Evolutionary conservation across 2,329 filamentous ascomycete species (phyloP).

Genomic region (Fusarium longipes): DNA sequence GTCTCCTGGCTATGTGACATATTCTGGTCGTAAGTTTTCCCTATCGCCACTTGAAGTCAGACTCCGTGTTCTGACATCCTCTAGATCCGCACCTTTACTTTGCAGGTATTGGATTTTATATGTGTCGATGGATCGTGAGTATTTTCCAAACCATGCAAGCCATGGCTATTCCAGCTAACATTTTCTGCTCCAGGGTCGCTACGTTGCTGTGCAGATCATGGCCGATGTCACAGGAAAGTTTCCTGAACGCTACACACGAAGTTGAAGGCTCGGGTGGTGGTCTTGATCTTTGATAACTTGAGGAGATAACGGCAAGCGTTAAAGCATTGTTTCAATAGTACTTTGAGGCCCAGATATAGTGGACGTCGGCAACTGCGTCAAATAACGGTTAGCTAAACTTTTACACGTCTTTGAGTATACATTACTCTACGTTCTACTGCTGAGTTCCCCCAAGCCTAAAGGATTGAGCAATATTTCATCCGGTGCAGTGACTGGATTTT

Average conservation of each 20-base stretch:
- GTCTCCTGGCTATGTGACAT: not conserved
- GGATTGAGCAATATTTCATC: no score
- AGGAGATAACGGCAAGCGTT: no score
- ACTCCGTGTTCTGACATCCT: not conserved
- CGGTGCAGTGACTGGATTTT: no score
- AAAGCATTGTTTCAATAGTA: no score
- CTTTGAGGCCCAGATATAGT: no score
- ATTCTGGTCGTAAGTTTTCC: not conserved
- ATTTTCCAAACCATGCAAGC: not conserved
- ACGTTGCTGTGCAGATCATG: not conserved
- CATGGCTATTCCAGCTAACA: not conserved
- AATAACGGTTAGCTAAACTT: no score
- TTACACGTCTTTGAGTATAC: no score
- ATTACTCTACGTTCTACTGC: no score
- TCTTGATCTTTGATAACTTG: no score
- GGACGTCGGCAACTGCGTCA: no score
- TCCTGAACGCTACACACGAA: not conserved
- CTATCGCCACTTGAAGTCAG: not conserved
- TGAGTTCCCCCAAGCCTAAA: no score
- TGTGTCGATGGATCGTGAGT: constrained; percentile 4
- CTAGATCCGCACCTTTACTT: not conserved
- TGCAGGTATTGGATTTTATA: not conserved
- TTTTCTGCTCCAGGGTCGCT: not conserved
- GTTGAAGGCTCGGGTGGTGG: not conserved
- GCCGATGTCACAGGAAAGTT: not conserved